Base-by-base conservation (phyloP, 257 asterid species). In the Perilla frutescens region DNA sequence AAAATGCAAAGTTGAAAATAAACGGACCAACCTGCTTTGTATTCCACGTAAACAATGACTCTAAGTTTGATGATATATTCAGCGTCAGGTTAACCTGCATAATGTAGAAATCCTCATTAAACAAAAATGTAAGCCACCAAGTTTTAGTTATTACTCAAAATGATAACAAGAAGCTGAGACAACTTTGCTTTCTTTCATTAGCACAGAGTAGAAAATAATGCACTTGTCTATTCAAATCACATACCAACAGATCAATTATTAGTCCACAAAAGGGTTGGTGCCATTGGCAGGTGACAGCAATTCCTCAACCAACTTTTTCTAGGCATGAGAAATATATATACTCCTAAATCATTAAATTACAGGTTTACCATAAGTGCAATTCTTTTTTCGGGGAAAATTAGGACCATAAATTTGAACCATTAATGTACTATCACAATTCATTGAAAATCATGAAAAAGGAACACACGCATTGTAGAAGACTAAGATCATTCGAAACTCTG, bases 11-110 rank as follows among this genome's bases (percentile, higher is more conserved):
- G 41, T 74, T 5, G 36, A 41, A 74, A 63, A 37, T 51, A 74
- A 37, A 61, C 12, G n/a, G 40, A 66, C 81, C 41, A 62, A 89
- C 96, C 96, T 90, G 96, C 80, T 90, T 90, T 9, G 94, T 90
- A 63, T 88, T 88, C 96, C 96, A 88, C 11, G 96, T 90, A 78
- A 90, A 90, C 79, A 88, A 71, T 26, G 85, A 80, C 77, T 81
- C 82, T 66, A 90, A 72, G 81, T 88, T 78, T 54, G 90, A 89
- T 66, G 94, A 78, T 79, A 88, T 81, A 62, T 90, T 86, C 80
- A 90, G 45, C 2, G 91, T 90, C 85, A 90, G 59, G 87, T 94
- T 90, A 74, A 88, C 91, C 96, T 90, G 89, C 82, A 82, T 49
- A 41, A 37, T 5, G 40, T 15, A 72, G 49, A 77, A 20, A 49